Base-by-base conservation (phyloP, 2,329 filamentous ascomycete genomes). In the Cytospora piceae region DNA sequence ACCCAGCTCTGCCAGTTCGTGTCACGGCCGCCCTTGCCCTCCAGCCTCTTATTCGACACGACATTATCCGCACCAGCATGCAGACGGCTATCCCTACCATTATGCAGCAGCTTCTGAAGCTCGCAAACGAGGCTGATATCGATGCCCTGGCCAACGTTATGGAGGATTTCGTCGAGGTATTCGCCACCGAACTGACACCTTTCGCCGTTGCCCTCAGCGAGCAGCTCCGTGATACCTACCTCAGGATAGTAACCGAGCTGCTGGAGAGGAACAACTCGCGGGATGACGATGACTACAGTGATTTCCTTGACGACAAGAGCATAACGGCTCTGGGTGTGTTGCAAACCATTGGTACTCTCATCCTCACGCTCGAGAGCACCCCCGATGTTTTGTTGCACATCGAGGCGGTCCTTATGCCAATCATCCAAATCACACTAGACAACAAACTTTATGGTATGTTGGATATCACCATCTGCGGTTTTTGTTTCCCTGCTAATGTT, bases 151-250 rank as follows among this genome's bases (percentile, higher is more conserved):
- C 95, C 27, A 98, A 98, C 74, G 95, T 99, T 49, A 99, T 99
- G 95, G 95, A 99, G 78, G 95, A 99, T 75, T 99, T 99, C 75
- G 95, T 99, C 55, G 95, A 99, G 77, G 94, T 98, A 2, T 99
- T 99, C 75, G 94, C 95, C n/a, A 86, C 93, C 3, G 95, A 99
- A 76, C 85, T 99, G 56, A 98, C 95, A 7, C 95, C 95, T 3
- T 99, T 99, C 73, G 95, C 95, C 14, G 94, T 99, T 37, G 95
- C 95, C 5, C 83, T 99, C 4, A 97, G 93, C 74, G 94, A 98
- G 79, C 95, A 99, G 78, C 83, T 99, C 57, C 90, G 94, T 53
- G 95, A 99, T 74, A 99, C 95, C 0, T 99, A 99, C 73, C 85
- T 99, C 70, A 88, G 95, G 64, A 97, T 99, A 70, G 90, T 99